Evolutionary conservation across 2,329 filamentous ascomycete genomes (phyloP).

Genomic region (Aspergillus pseudoviridinutans): DNA sequence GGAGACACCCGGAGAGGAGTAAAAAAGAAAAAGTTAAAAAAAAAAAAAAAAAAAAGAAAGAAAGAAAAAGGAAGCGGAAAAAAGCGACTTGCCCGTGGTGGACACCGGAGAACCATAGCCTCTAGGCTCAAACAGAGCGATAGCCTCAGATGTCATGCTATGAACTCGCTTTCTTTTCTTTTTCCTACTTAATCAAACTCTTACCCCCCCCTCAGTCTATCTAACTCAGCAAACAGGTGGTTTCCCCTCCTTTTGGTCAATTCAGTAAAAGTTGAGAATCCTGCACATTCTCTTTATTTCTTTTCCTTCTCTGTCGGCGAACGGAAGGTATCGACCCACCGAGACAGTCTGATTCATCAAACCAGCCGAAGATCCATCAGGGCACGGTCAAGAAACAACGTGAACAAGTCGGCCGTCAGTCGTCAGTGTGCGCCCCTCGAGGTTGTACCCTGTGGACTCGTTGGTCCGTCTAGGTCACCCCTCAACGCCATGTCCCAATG

Average conservation of each 20-base stretch:
- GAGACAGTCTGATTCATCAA: conserved; percentile 3
- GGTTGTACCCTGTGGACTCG: background rate
- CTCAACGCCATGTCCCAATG: conserved; percentile 12
- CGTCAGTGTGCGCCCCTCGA: conserved; percentile 10
- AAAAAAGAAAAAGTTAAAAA: conserved; percentile 14
- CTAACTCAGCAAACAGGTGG: background rate
- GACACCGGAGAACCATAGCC: background rate
- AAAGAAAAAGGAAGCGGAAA: background rate
- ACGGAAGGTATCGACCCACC: conserved; percentile 17
- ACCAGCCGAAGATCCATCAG: conserved; percentile 16
- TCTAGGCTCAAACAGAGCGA: background rate
- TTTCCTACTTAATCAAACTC: background rate
- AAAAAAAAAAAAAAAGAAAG: conserved; percentile 9
- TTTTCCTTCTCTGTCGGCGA: conserved; percentile 7
- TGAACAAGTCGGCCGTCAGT: conserved; percentile 5
- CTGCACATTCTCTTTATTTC: background rate
- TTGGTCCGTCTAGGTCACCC: background rate
- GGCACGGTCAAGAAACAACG: background rate
- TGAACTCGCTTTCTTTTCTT: background rate
- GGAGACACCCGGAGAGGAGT: conserved; percentile 2
- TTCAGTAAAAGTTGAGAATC: background rate
- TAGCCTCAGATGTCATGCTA: background rate
- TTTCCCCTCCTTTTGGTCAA: background rate
- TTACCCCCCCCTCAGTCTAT: background rate
- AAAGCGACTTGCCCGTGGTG: background rate